These are phyloP conservation scores for Setaria viridis DNA, from an alignment of 202 grass and related monocot species.

Conservation along the genomic window DNA sequence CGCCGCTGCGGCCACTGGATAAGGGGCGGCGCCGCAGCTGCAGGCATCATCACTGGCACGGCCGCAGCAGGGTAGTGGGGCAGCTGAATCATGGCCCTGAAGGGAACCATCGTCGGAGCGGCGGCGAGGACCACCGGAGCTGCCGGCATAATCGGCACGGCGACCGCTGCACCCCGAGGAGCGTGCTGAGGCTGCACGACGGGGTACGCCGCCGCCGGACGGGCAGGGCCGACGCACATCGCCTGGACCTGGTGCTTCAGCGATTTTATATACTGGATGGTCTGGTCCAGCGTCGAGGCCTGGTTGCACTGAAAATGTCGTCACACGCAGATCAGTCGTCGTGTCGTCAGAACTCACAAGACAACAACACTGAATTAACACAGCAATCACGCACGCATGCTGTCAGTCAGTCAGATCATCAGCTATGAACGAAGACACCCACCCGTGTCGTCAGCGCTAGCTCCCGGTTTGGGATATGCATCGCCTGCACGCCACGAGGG, in stretches of 20 bases:
- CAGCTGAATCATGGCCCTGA: background rate
- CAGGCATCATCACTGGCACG: background rate
- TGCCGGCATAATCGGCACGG: background rate
- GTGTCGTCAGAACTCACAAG: too few relatives aligned
- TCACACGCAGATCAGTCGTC: background rate
- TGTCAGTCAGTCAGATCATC: too few relatives aligned
- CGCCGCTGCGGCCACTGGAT: background rate
- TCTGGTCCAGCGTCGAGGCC: conserved; percentile 39
- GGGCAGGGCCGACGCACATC: background rate
- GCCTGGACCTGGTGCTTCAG: conserved; percentile 23
- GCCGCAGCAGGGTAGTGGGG: background rate
- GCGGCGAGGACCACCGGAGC: background rate
- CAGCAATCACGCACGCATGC: too few relatives aligned
- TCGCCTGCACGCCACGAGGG: too few relatives aligned
- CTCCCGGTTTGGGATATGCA: too few relatives aligned
- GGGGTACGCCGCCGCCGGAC: background rate
- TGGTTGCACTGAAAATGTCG: conserved; percentile 31
- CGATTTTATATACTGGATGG: conserved; percentile 36
- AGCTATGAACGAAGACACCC: too few relatives aligned
- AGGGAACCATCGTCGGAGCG: background rate
- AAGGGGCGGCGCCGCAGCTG: background rate
- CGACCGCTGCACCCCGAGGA: background rate
- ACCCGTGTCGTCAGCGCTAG: too few relatives aligned
- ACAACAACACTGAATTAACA: too few relatives aligned
- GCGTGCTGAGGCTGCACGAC: background rate